Conservation (phyloP, 306 rosid species). For the Pyrus bretschneideri region DNA sequence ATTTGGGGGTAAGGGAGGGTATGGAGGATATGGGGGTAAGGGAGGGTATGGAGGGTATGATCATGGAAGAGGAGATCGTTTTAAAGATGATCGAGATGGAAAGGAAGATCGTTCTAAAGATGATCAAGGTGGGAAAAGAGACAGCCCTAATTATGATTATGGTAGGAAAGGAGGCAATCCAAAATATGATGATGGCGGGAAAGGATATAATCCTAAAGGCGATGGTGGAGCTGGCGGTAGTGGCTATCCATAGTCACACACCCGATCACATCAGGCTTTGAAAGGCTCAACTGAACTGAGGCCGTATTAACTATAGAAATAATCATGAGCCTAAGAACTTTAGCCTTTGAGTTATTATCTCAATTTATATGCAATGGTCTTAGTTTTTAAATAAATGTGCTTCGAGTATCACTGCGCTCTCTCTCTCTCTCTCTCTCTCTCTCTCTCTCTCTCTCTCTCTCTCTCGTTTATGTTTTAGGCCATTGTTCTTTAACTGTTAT, state of each 20-base stretch:
- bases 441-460: neutral
- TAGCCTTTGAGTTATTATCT: neutral
- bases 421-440: neutral
- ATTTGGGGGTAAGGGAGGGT: neutral
- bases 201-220: neutral
- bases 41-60: neutral
- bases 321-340: neutral
- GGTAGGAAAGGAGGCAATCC: neutral
- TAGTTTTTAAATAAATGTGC: neutral
- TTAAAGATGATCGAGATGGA: no score
- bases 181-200: neutral
- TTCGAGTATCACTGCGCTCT: neutral
- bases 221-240: neutral
- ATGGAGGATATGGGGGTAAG: neutral
- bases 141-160: neutral
- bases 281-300: neutral
- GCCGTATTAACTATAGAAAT: neutral
- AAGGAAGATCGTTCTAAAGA: neutral
- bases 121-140: neutral
- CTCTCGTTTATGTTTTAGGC: neutral
- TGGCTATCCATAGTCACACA: neutral
- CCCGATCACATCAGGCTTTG: neutral
- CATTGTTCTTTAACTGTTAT: neutral
- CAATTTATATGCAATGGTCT: neutral
- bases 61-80: neutral